Conservation (phyloP, 106 monocot species). For the Apostasia ramifera region DNA sequence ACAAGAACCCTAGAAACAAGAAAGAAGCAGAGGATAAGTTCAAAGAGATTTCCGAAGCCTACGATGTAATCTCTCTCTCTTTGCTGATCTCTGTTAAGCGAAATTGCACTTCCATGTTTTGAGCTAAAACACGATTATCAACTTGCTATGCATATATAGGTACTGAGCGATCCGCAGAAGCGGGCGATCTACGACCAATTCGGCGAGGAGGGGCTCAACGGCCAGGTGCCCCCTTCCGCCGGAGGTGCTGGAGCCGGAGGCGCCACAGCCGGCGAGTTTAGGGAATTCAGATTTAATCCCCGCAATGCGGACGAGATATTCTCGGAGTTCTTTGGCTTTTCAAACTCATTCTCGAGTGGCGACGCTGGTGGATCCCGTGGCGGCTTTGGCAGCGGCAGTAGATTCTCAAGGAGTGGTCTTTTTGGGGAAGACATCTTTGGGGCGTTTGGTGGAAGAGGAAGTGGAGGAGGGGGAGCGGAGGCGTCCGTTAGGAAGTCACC, state of each 20-base stretch:
- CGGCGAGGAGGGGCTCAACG: conserved; percentile 61
- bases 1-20: conserved; percentile 64
- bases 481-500: neutral
- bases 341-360: conserved; percentile 23
- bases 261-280: conserved; percentile 18
- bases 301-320: conserved; percentile 52
- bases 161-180: conserved; percentile 41
- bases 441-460: conserved; percentile 9
- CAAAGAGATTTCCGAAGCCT: conserved; percentile 86
- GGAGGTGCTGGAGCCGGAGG: conserved; percentile 19
- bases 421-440: conserved; percentile 17
- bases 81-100: no score
- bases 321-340: conserved; percentile 31
- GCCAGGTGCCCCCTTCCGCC: conserved; percentile 50
- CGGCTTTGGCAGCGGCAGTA: conserved; percentile 24
- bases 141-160: conserved; percentile 8
- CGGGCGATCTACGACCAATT: conserved; percentile 51
- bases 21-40: conserved; percentile 74
- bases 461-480: neutral
- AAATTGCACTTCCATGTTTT: no score
- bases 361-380: conserved; percentile 30
- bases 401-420: no score
- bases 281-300: conserved; percentile 26
- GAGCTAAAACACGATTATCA: no score
- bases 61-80: conserved; percentile 22